Percentiles rank a stretch among this genome's conserved stretches.
Evolutionary conservation across 2,329 filamentous ascomycete genomes (phyloP).

Genomic region (Stagonosporopsis cucurbitacearum): DNA sequence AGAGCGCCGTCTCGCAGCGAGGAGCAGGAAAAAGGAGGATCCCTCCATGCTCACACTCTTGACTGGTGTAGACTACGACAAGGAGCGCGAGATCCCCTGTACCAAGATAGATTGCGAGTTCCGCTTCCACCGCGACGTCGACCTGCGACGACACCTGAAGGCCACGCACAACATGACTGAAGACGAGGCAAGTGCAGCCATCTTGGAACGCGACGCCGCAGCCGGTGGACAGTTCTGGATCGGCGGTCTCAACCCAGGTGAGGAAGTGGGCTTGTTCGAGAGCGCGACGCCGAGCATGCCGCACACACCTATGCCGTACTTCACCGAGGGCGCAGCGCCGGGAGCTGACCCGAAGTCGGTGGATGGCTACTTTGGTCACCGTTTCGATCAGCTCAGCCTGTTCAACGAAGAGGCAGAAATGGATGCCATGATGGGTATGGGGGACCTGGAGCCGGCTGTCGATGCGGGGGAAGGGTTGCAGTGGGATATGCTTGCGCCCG

Average conservation of each 20-base stretch:
- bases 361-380: slow-evolving; percentile 16
- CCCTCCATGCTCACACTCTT: slow-evolving; percentile 53
- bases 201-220: slow-evolving; percentile 50
- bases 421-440: slow-evolving; percentile 34
- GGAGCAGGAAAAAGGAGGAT: slow-evolving; percentile 45
- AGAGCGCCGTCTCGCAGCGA: slow-evolving; percentile 43
- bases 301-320: slow-evolving; percentile 40
- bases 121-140: slow-evolving; percentile 64
- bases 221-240: slow-evolving; percentile 56
- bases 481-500: slow-evolving; percentile 35
- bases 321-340: slow-evolving; percentile 9
- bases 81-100: slow-evolving; percentile 60
- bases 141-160: slow-evolving; percentile 62
- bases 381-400: slow-evolving; percentile 26
- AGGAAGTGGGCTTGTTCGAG: slow-evolving; percentile 20
- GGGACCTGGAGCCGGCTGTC: slow-evolving; percentile 25
- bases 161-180: slow-evolving; percentile 51
- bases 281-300: slow-evolving; percentile 37
- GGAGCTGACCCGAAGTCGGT: slow-evolving; percentile 1
- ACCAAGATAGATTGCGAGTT: slow-evolving; percentile 58
- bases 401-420: slow-evolving; percentile 32
- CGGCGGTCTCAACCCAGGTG: slow-evolving; percentile 42
- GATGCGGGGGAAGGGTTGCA: slow-evolving; percentile 30
- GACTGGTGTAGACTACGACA: slow-evolving; percentile 63
- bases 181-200: slow-evolving; percentile 46